Base-by-base conservation (phyloP, 2,329 filamentous ascomycete genomes). In the Talaromyces pinophilus region DNA sequence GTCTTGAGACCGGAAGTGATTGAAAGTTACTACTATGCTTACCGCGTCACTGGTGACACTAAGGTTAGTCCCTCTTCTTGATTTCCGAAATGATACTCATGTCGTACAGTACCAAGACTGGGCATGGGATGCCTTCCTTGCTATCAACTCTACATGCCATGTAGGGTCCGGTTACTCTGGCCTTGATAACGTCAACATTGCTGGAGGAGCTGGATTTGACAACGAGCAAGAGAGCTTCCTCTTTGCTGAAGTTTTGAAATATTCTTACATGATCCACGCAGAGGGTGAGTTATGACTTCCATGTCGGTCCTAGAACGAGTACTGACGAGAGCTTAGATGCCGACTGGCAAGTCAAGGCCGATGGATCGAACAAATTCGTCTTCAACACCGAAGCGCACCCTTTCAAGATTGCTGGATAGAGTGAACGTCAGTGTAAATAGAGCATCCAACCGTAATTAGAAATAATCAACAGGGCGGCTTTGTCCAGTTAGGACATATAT, bases 181-280 rank as follows among this genome's bases (percentile, higher is more conserved):
- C 35, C 80, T 96, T 64, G 75, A 72, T 0, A 78, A 96, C 74
- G 91, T 96, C 55, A 92, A 90, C 70, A 79, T 78, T 2, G 71
- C 73, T 3, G 82, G 82, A 35, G 91, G 91, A 10, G 90, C 90
- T 0, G 77, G 79, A 0, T 87, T 85, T 67, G 77, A 78, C 50
- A 87, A 96, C 76, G 89, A 90, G 75, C 90, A 94, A 83, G 92
- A 96, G 80, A 93, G 90, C 72, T 96, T 95, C 80, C 89, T 91
- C 82, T 92, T 96, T 76, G 92, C 92, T 0, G 92, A 96, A 81
- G 90, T 93, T 69, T 76, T 96, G 77, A 96, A 96, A 83, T 96
- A 96, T 76, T 82, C 85, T 65, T 96, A 91, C 79, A 76, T 96
- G 71, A 90, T 91, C 67, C 87, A 88, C 74, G 83, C 86, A 0